phyloP scores from a whole-genome alignment of 75 land plant species.

The Sequoia sempervirens region DNA sequence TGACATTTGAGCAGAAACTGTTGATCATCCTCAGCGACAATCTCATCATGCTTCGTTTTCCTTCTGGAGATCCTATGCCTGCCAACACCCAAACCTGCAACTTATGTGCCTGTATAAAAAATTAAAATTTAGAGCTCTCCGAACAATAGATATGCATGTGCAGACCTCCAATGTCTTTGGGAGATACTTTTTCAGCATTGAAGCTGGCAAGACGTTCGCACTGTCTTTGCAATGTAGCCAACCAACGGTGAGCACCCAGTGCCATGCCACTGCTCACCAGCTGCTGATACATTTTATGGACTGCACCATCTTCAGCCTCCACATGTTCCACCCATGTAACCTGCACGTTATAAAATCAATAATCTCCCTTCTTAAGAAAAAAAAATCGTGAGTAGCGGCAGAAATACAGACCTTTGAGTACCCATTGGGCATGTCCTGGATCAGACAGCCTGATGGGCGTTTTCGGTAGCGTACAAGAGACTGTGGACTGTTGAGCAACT shows the following conservation, averaged over 20 bases:
- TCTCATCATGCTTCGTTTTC: conserved; percentile 68
- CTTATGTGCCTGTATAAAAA: not conserved
- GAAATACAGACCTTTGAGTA: conserved; percentile 53
- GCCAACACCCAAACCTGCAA: not conserved
- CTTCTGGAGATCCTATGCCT: conserved; percentile 61
- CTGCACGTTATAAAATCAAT: conserved; percentile 11
- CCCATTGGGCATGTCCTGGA: conserved; percentile 92
- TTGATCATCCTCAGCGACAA: conserved; percentile 71
- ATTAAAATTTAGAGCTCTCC: not conserved
- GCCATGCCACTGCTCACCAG: conserved; percentile 56
- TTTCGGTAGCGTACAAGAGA: conserved; percentile 32
- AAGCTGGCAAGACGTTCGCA: conserved; percentile 71
- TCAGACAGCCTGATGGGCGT: conserved; percentile 79
- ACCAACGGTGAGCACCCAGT: conserved; percentile 79
- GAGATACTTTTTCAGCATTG: conserved; percentile 47
- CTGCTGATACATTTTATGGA: conserved; percentile 44
- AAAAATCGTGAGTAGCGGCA: not conserved
- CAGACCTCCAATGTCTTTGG: conserved; percentile 76
- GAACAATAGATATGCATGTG: not conserved
- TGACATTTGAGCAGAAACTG: conserved; percentile 67
- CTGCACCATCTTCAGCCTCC: conserved; percentile 56
- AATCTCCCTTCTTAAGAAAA: not conserved
- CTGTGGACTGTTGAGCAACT: conserved; percentile 36
- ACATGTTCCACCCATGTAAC: conserved; percentile 72
- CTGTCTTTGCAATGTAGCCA: conserved; percentile 63